Conservation (phyloP, 441 rosid species). For the Populus hybrid region DNA sequence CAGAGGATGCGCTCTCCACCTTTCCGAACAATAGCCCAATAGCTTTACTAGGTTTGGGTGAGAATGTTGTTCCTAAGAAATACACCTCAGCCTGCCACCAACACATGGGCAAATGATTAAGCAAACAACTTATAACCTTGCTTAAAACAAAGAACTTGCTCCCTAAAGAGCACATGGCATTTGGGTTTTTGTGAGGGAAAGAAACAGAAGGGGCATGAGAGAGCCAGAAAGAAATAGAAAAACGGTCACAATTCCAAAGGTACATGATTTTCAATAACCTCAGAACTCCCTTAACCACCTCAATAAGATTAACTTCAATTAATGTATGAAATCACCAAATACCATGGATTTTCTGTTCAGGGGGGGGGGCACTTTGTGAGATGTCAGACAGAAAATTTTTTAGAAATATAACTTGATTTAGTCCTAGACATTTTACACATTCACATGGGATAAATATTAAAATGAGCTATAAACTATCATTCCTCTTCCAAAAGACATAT, state of each 20-base stretch:
- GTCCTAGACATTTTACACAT: neutral
- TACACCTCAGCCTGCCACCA: slow-evolving; percentile 54
- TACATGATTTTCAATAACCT: neutral
- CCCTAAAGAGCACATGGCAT: neutral
- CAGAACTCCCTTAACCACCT: neutral
- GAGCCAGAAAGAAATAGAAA: neutral
- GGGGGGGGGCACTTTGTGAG: no score
- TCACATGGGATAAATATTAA: neutral
- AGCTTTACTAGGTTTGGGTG: slow-evolving; percentile 65
- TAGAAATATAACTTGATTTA: neutral
- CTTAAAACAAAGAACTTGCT: neutral
- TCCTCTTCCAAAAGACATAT: neutral
- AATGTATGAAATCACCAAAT: neutral
- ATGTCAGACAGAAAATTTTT: neutral
- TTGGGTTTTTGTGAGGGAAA: neutral
- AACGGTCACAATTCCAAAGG: neutral
- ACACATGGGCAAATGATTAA: slow-evolving; percentile 5
- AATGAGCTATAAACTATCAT: neutral
- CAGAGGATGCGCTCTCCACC: slow-evolving; percentile 52
- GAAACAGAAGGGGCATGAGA: neutral
- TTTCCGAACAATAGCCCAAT: slow-evolving; percentile 62
- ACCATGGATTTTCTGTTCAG: neutral
- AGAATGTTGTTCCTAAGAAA: slow-evolving; percentile 54
- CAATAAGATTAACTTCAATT: no score
- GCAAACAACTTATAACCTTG: neutral